Percentiles rank a stretch among this genome's conserved stretches.
Conservation (phyloP, 75 land plant genomes). For the Selaginella tamariscina region DNA sequence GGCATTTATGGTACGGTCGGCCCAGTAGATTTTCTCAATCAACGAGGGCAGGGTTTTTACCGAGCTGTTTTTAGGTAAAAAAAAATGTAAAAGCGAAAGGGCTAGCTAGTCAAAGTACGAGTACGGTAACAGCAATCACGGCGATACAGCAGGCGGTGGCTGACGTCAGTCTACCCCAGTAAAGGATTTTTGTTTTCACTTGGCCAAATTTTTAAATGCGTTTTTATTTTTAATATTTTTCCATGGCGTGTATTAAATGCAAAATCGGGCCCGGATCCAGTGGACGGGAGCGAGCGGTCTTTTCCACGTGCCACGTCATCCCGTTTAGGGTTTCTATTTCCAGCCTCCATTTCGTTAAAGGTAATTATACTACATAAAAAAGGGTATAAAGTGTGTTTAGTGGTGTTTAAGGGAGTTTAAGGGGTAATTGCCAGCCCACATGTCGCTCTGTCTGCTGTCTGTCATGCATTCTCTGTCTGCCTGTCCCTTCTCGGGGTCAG, state of each 20-base stretch:
- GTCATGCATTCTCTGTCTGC: constrained; percentile 14
- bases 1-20: constrained; percentile 3
- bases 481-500: constrained; percentile 11
- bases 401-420: neutral
- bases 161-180: neutral
- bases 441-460: constrained; percentile 12
- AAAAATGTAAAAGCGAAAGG: neutral
- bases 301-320: neutral
- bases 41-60: neutral
- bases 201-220: too few relatives aligned
- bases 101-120: neutral
- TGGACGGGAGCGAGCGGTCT: constrained; percentile 2
- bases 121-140: constrained; percentile 1
- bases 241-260: neutral
- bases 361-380: too few relatives aligned
- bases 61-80: neutral
- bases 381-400: neutral
- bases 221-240: too few relatives aligned
- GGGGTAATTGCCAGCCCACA: constrained; percentile 7
- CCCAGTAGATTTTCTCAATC: constrained; percentile 3
- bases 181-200: too few relatives aligned
- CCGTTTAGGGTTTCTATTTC: neutral
- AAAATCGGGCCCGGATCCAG: constrained; percentile 4
- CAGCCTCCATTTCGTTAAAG: too few relatives aligned
- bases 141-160: neutral